Conservation (phyloP, 1,139 yeast genomes). For the Meyerozyma smithsonii region DNA sequence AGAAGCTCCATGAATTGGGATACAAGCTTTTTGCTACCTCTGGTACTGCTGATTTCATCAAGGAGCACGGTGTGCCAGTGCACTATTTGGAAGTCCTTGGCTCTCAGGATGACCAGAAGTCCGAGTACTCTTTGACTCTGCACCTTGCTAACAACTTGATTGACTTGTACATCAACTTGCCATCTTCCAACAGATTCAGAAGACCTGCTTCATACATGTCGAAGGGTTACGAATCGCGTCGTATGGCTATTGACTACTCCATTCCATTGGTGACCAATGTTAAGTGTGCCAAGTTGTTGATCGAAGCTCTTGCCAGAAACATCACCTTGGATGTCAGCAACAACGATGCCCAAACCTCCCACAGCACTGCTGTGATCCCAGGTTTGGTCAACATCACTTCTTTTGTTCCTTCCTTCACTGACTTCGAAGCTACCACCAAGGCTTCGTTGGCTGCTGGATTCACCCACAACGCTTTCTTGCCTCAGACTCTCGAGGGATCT, state of each 20-base stretch:
- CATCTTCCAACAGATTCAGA: slow-evolving; percentile 94
- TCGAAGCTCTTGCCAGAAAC: slow-evolving; percentile 84
- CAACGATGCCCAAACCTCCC: slow-evolving; percentile 89
- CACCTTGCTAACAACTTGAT: slow-evolving; percentile 96
- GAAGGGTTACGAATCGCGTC: slow-evolving; percentile 96
- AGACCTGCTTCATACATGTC: slow-evolving; percentile 98
- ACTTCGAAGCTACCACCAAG: slow-evolving; percentile 64
- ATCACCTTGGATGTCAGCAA: slow-evolving; percentile 64
- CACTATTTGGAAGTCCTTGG: slow-evolving; percentile 88
- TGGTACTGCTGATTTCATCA: slow-evolving; percentile 97
- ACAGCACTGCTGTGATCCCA: slow-evolving; percentile 75
- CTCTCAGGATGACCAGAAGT: slow-evolving; percentile 72
- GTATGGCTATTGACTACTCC: slow-evolving; percentile 99
- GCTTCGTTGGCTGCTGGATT: slow-evolving; percentile 81
- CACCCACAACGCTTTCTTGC: slow-evolving; percentile 78
- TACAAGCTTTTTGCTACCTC: slow-evolving; percentile 94
- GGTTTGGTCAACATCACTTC: slow-evolving; percentile 83
- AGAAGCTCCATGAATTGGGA: slow-evolving; percentile 76
- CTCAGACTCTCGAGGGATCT: slow-evolving; percentile 62
- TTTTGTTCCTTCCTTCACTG: slow-evolving; percentile 66
- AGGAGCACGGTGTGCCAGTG: slow-evolving; percentile 91
- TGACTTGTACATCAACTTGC: slow-evolving; percentile 93
- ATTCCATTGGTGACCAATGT: slow-evolving; percentile 97
- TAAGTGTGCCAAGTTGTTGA: slow-evolving; percentile 91
- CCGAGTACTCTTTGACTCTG: slow-evolving; percentile 92